Evolutionary conservation across 768 basidiomycete genomes (phyloP).

Genomic region (Suillus clintonianus): DNA sequence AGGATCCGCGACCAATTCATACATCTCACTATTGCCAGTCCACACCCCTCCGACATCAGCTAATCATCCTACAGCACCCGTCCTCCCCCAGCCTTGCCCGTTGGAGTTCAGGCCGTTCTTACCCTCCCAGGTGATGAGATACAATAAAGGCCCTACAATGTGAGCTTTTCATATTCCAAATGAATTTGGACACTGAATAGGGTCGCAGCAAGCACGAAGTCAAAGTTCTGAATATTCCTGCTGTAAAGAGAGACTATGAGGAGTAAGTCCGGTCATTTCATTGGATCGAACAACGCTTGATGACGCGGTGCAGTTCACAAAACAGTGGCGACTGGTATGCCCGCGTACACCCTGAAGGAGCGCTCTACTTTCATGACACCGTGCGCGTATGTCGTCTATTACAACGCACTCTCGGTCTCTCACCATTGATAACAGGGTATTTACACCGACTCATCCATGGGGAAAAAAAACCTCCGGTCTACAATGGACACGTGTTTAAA

Average conservation of each 20-base stretch:
- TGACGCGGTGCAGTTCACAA: neutral
- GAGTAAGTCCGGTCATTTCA: neutral
- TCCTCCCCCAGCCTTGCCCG: neutral
- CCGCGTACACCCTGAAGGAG: slow-evolving; percentile 55
- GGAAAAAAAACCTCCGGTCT: neutral
- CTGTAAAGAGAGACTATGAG: neutral
- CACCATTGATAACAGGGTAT: slow-evolving; percentile 33
- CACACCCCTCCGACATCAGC: neutral
- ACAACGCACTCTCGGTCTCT: neutral
- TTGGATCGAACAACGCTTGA: neutral
- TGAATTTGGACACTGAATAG: neutral
- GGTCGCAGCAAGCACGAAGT: neutral
- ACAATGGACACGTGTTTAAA: neutral
- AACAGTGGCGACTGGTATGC: slow-evolving; percentile 35
- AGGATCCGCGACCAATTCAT: neutral
- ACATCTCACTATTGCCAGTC: neutral
- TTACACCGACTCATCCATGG: slow-evolving; percentile 51
- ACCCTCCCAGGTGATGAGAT: neutral
- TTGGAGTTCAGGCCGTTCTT: neutral
- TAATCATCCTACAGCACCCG: neutral
- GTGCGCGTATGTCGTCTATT: slow-evolving; percentile 33
- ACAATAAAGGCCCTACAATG: neutral
- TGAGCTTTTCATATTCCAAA: neutral
- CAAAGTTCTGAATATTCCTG: neutral
- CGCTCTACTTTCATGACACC: slow-evolving; percentile 49